Base-by-base conservation (phyloP, 331 rosid genomes). In the Telfairia occidentalis region DNA sequence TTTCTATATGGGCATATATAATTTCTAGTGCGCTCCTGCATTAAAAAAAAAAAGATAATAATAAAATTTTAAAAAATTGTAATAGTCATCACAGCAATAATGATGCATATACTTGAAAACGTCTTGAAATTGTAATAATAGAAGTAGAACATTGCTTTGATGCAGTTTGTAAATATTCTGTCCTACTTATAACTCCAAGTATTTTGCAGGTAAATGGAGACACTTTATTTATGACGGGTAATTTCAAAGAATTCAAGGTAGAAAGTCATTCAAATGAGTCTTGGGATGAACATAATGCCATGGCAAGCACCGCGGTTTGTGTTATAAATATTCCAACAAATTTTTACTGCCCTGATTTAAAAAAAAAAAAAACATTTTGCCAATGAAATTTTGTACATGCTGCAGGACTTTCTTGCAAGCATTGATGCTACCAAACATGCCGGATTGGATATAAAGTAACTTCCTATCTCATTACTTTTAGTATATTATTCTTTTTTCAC, bases 401-500 rank as follows among this genome's bases (percentile, higher is more conserved):
- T 86, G 82, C 90, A 96, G 99, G 99, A 92, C 79, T 96, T 88
- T 81, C 90, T 96, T 77, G 94, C 99, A 75, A 89, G 92, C 89
- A 86, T 96, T 19, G 96, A 92, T 57, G 84, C 83, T 81, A 87
- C 90, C 60, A 23, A 87, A n/a, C 96, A 92, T 61, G 82, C 83
- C 7, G 94, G 91, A 84, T 73, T 89, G 19, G 90, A 92, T 86
- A 53, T 90, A 50, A 89, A 89, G 99, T 96, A 85, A 90, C 60
- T 71, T 8, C 38, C 75, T 70, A 26, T 45, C 75, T 69, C 23
- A 5, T 67, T 42, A 43, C 55, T 67, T 77, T 80, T 78, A 46
- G 61, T n/a, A 72, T 72, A 52, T 11, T 32, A 30, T n/a, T 73
- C 12, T 28, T 71, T 28, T 71, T 5, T 48, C 5, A 69, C 45